These are phyloP conservation scores for Mycosphaerella arachidis DNA, from an alignment of 2,329 filamentous ascomycete species.

Conservation along the genomic window DNA sequence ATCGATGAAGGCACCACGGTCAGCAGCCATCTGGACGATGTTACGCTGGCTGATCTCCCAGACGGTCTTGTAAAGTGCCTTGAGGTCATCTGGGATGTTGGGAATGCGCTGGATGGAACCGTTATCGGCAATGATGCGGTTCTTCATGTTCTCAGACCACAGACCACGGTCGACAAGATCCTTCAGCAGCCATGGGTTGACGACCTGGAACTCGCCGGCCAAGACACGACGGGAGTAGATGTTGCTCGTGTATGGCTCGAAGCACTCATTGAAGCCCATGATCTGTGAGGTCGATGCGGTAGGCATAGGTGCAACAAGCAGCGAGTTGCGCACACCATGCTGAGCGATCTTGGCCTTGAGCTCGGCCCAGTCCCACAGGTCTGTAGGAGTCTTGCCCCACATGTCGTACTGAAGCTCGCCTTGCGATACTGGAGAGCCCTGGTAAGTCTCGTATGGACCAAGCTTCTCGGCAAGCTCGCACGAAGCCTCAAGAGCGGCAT, in stretches of 20 bases:
- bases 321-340: slow-evolving; percentile 89
- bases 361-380: slow-evolving; percentile 92
- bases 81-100: slow-evolving; percentile 93
- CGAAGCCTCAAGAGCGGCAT: slow-evolving; percentile 86
- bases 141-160: slow-evolving; percentile 99
- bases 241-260: slow-evolving; percentile 99
- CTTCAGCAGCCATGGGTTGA: slow-evolving; percentile 98
- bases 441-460: slow-evolving; percentile 83
- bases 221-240: slow-evolving; percentile 98
- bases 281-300: slow-evolving; percentile 97
- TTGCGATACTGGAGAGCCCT: slow-evolving; percentile 89
- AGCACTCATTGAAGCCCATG: slow-evolving; percentile 98
- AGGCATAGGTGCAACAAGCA: slow-evolving; percentile 95
- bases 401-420: slow-evolving; percentile 97
- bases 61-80: slow-evolving; percentile 97
- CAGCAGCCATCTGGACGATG: slow-evolving; percentile 95
- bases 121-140: slow-evolving; percentile 96
- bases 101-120: slow-evolving; percentile 96
- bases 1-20: slow-evolving; percentile 97
- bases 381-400: slow-evolving; percentile 90
- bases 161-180: slow-evolving; percentile 96
- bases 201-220: slow-evolving; percentile 97
- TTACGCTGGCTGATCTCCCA: slow-evolving; percentile 98
- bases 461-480: slow-evolving; percentile 77
- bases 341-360: slow-evolving; percentile 89